Evolutionary conservation across 805 yeast genomes (phyloP), one percentile per base, ranked within the genome.

Genomic region (Wickerhamomyces bovis): DNA sequence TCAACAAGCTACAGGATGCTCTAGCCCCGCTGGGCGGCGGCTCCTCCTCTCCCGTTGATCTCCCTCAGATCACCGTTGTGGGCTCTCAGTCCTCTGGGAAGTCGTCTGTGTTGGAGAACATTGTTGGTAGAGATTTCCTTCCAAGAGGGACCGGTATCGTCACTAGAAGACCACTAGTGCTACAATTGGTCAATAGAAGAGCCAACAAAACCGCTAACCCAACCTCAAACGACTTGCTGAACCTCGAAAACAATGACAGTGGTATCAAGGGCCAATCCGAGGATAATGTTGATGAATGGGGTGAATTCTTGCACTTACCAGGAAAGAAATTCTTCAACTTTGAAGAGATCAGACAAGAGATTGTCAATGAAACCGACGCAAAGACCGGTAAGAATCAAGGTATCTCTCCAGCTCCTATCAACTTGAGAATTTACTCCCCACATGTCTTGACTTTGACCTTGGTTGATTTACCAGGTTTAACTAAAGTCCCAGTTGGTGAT

Each of bases 401-500:
- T 39, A 94, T 94, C 51, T 85, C 96, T 16, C 77, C 96, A 8
- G 82, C 81, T 16, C 99, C 99, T 40, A 94, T 94, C 64, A 92
- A 94, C 67, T 75, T 94, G 63, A 83, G 96, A 65, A 85, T 94
- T 50, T 90, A 78, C 68, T 89, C 97, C 22, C 98, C 99, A 20
- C 89, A 89, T 57, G 98, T 92, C 41, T 74, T 92, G 54, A 90
- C 97, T 18, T 78, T 92, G 64, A 94, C 99, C 8, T 76, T 94
- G 58, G 97, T 94, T 38, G 99, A 94, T 70, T 77, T 94, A 60
- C 99, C 99, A 10, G 99, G 99, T 50, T 78, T 94, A 61, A 94
- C 99, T 38, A 94, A 94, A 65, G 99, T 94, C 35, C 99, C 99
- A 4, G 97, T 94, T 46, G 99, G 99, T 43, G 99, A 94, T 69